Conservation (phyloP, 176 grass and related monocot species). For the Eragrostis nindensis region DNA sequence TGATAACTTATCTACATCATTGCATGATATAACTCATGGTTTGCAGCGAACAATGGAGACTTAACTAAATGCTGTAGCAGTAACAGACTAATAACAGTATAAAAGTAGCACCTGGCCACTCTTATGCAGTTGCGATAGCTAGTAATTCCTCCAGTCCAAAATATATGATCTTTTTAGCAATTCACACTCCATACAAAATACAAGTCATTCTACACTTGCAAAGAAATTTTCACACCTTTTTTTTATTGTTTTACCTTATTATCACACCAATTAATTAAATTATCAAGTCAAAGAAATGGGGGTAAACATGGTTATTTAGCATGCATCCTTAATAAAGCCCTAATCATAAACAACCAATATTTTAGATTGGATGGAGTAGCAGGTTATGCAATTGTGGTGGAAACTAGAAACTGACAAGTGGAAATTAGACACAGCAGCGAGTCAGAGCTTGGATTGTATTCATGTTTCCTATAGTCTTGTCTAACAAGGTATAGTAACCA, state of each 20-base stretch:
- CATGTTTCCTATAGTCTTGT: background rate
- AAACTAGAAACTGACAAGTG: background rate
- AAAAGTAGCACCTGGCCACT: background rate
- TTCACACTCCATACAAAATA: background rate
- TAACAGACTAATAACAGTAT: background rate
- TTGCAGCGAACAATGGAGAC: background rate
- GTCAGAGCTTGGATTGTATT: background rate
- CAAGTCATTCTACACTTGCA: background rate
- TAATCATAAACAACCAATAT: background rate
- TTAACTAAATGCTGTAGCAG: constrained; percentile 14
- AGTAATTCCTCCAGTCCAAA: background rate
- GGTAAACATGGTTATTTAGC: too few relatives aligned
- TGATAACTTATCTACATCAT: background rate
- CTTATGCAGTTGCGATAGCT: background rate
- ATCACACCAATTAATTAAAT: background rate
- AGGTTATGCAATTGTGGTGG: background rate
- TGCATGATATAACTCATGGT: background rate
- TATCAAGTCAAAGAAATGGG: too few relatives aligned
- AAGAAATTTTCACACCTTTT: background rate
- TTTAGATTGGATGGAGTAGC: background rate
- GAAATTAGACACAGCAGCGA: background rate
- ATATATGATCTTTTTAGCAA: background rate
- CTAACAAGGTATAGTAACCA: background rate
- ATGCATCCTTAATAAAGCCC: background rate
- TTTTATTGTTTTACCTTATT: background rate